Conservation (phyloP, 139 green algal genomes). For the Bryopsis sp. region DNA sequence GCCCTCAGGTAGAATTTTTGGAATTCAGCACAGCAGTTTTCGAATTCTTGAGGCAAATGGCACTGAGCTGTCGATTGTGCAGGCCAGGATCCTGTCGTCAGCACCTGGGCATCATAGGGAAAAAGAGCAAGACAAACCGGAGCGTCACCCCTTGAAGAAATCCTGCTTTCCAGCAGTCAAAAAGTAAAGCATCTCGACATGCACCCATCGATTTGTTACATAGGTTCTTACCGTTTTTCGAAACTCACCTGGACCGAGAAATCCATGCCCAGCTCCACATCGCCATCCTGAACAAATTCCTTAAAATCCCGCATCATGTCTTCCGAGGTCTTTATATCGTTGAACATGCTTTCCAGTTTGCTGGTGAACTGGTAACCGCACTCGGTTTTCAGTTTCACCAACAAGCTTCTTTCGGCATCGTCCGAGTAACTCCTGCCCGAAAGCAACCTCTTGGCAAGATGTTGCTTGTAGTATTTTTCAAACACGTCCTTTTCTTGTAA, state of each 20-base stretch:
- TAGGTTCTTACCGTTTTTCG: not conserved
- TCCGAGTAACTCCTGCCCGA: conserved; percentile 44
- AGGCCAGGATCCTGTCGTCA: conserved; percentile 94
- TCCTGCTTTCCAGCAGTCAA: too few species aligned
- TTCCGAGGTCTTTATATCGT: conserved; percentile 86
- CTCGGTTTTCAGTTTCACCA: conserved; percentile 96
- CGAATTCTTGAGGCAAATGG: conserved; percentile 73
- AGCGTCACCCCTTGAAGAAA: too few species aligned
- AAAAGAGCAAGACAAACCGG: not conserved
- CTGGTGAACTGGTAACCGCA: conserved; percentile 97
- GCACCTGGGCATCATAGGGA: conserved; percentile 50
- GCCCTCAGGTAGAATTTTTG: conserved; percentile 70
- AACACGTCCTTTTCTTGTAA: conserved; percentile 98
- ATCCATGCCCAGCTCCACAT: conserved; percentile 50
- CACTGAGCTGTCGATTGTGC: conserved; percentile 54
- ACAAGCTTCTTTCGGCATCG: conserved; percentile 81
- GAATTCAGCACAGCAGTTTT: conserved; percentile 67
- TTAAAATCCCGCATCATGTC: conserved; percentile 77
- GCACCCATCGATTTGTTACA: not conserved
- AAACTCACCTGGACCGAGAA: conserved; percentile 65
- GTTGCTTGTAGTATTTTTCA: conserved; percentile 98
- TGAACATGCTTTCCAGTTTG: conserved; percentile 99
- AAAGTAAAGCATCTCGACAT: too few species aligned
- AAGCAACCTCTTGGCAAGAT: conserved; percentile 92
- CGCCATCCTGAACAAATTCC: conserved; percentile 29